phyloP scores from a whole-genome alignment of 1,284 basidiomycete species.

The Heimioporus retisporus region DNA sequence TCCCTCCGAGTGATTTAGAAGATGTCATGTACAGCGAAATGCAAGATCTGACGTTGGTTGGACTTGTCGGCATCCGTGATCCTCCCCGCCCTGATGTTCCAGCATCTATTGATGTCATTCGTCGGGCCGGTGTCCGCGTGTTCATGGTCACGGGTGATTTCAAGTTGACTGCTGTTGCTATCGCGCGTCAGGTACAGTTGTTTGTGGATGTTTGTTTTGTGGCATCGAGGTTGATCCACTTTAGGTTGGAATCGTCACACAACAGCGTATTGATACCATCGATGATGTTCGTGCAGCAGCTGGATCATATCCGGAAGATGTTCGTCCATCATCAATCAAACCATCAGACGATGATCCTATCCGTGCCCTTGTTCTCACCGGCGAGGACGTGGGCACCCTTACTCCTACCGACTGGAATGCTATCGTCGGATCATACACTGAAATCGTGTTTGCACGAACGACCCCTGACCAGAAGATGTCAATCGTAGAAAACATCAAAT shows the following conservation, averaged over 20 bases:
- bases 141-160: conserved; percentile 72
- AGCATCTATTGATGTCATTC: conserved; percentile 56
- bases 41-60: conserved; percentile 62
- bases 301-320: conserved; percentile 26
- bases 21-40: conserved; percentile 49
- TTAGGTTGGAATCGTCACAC: conserved; percentile 68
- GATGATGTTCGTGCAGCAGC: conserved; percentile 44
- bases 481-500: conserved; percentile 66
- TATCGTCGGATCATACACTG: conserved; percentile 58
- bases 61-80: conserved; percentile 69
- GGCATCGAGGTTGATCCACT: background rate
- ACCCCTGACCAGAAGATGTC: conserved; percentile 70
- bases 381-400: conserved; percentile 57
- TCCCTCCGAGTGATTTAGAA: conserved; percentile 50
- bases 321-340: conserved; percentile 33
- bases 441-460: conserved; percentile 70
- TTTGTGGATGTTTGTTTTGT: background rate
- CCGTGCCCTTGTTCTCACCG: conserved; percentile 53
- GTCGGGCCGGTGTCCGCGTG: conserved; percentile 57
- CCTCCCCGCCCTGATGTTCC: conserved; percentile 66
- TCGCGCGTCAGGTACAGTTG: conserved; percentile 49
- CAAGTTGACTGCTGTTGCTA: conserved; percentile 54
- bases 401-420: conserved; percentile 60
- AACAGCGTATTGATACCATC: conserved; percentile 53
- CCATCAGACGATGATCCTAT: conserved; percentile 43